phyloP scores from a whole-genome alignment of 148 eudicot species.

The Rhododendron simsii region DNA sequence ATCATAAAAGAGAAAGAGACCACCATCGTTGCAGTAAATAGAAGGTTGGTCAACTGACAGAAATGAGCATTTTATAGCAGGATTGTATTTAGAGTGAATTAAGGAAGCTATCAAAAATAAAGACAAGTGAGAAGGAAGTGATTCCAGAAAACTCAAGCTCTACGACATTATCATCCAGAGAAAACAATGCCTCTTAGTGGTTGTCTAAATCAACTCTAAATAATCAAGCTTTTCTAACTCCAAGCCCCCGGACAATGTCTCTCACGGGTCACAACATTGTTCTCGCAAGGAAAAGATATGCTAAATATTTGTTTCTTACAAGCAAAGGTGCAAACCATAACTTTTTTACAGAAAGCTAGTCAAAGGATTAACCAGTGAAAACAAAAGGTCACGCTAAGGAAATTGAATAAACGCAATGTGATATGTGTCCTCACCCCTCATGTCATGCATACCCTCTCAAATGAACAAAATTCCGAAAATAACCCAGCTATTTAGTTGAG shows the following conservation, averaged over 20 bases:
- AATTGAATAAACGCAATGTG: background rate
- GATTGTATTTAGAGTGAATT: background rate
- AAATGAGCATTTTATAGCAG: background rate
- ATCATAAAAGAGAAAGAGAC: background rate
- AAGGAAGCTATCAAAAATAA: background rate
- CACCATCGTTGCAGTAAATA: background rate
- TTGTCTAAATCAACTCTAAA: background rate
- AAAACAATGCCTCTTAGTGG: background rate
- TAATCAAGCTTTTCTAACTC: background rate
- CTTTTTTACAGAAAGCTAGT: background rate
- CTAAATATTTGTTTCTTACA: background rate
- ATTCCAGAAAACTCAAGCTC: background rate
- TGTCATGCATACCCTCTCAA: background rate
- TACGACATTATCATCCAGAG: background rate
- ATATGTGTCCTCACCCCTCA: background rate
- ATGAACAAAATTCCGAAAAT: background rate
- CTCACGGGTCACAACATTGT: background rate
- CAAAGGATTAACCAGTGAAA: background rate
- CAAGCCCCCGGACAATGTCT: background rate
- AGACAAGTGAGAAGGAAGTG: background rate
- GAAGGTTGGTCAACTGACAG: constrained; percentile 1
- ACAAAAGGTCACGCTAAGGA: background rate
- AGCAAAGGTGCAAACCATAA: background rate
- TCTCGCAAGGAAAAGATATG: background rate
- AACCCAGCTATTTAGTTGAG: background rate